Evolutionary conservation across 1,284 basidiomycete species (phyloP).

Genomic region (Cryptococcus sp.): DNA sequence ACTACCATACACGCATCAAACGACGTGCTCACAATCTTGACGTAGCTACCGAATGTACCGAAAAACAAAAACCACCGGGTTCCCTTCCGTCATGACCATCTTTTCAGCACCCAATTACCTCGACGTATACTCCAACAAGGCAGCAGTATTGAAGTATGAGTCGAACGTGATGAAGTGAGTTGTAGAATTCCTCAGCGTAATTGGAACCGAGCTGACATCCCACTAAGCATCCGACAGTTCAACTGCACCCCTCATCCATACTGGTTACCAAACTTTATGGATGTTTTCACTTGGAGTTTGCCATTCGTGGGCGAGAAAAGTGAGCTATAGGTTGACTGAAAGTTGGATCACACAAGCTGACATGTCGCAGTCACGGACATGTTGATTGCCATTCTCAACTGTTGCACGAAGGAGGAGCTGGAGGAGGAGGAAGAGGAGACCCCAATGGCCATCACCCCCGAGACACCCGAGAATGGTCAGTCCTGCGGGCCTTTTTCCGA

Average conservation of each 20-base stretch:
- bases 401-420: slow-evolving; percentile 90
- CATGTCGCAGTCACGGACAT: slow-evolving; percentile 80
- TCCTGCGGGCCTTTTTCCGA: slow-evolving; percentile 21
- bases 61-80: slow-evolving; percentile 87
- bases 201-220: slow-evolving; percentile 5
- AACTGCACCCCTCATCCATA: slow-evolving; percentile 95
- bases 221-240: slow-evolving; percentile 67
- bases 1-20: not conserved
- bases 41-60: slow-evolving; percentile 91
- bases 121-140: slow-evolving; percentile 96
- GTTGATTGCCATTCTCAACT: slow-evolving; percentile 91
- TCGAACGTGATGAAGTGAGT: slow-evolving; percentile 85
- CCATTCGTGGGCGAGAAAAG: slow-evolving; percentile 98
- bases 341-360: slow-evolving; percentile 3
- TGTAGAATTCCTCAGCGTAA: not conserved
- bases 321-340: slow-evolving; percentile 50
- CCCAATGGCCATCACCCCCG: slow-evolving; percentile 47
- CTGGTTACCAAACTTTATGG: slow-evolving; percentile 98
- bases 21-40: slow-evolving; percentile 8
- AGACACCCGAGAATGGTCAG: slow-evolving; percentile 39
- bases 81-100: slow-evolving; percentile 94
- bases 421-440: slow-evolving; percentile 77
- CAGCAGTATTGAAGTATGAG: slow-evolving; percentile 94
- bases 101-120: slow-evolving; percentile 95
- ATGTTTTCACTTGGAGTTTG: slow-evolving; percentile 98